A percentile compares a stretch with the other conserved stretches of the same genome.
phyloP scores from a whole-genome alignment of 2,329 filamentous ascomycete species.

The Sclerotinia sclerotiorum region DNA sequence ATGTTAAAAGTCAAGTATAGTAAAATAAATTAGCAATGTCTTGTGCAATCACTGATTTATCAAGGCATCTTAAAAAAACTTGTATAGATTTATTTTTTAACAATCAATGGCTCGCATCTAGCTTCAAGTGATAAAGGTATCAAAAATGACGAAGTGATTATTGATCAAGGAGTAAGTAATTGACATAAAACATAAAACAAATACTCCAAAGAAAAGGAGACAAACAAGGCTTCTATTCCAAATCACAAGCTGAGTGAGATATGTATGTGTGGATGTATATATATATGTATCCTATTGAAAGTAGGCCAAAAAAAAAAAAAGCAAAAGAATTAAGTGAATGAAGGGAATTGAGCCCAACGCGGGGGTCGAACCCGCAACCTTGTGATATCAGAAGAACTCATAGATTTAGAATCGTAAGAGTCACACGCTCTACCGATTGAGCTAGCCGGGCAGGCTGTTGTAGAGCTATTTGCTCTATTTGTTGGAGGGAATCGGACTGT shows the following conservation, averaged over 20 bases:
- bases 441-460: conserved; percentile 33
- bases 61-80: neutral
- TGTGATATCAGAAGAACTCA: conserved; percentile 17
- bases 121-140: neutral
- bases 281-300: neutral
- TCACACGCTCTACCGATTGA: conserved; percentile 41
- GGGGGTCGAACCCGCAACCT: conserved; percentile 21
- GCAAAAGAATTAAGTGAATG: neutral
- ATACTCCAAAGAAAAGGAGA: neutral
- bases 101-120: too few species aligned
- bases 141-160: neutral
- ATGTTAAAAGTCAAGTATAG: neutral
- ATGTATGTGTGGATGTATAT: too few species aligned
- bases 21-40: neutral
- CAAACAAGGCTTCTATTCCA: too few species aligned
- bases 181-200: neutral
- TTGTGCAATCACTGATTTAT: neutral
- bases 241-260: too few species aligned
- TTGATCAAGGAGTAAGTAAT: too few species aligned
- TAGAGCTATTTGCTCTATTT: neutral
- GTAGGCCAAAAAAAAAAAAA: neutral
- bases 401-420: conserved; percentile 30
- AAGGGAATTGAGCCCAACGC: conserved; percentile 20
- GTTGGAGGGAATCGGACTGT: rapidly evolving
- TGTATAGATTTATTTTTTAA: neutral